Conservation (phyloP, 352 stramenopile genomes). For the Globisporangium barbulae region DNA sequence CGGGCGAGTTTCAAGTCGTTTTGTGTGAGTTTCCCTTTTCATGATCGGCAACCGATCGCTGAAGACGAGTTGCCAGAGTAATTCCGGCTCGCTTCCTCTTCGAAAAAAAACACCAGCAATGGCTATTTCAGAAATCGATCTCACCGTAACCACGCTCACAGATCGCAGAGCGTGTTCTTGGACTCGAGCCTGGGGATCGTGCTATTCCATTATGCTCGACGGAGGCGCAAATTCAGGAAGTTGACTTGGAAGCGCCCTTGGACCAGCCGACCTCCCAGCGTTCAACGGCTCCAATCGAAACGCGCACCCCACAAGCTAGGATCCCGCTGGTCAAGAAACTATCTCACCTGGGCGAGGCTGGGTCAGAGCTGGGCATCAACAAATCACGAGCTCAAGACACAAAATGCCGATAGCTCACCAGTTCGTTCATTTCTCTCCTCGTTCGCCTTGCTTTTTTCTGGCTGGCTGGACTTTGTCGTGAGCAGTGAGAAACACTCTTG, state of each 20-base stretch:
- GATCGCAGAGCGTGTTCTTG: not conserved
- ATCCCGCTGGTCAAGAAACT: not conserved
- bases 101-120: not conserved
- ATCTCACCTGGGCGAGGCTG: not conserved
- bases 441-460: no score
- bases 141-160: not conserved
- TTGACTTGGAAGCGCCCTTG: not conserved
- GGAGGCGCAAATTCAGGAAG: not conserved
- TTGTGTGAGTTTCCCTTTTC: not conserved
- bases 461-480: not conserved
- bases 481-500: not conserved
- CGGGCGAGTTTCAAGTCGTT: conserved; percentile 1
- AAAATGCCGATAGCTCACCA: no score
- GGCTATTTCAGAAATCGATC: not conserved
- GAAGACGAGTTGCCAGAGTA: not conserved
- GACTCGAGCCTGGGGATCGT: not conserved
- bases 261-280: not conserved
- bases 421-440: no score
- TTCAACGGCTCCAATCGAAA: conserved; percentile 5
- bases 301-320: not conserved
- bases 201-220: not conserved
- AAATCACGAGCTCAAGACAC: not conserved
- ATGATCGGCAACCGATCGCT: not conserved
- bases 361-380: not conserved
- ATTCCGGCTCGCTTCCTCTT: not conserved